Conservation (phyloP, 805 yeast species). For the Helenozyma rhizophorensis region DNA sequence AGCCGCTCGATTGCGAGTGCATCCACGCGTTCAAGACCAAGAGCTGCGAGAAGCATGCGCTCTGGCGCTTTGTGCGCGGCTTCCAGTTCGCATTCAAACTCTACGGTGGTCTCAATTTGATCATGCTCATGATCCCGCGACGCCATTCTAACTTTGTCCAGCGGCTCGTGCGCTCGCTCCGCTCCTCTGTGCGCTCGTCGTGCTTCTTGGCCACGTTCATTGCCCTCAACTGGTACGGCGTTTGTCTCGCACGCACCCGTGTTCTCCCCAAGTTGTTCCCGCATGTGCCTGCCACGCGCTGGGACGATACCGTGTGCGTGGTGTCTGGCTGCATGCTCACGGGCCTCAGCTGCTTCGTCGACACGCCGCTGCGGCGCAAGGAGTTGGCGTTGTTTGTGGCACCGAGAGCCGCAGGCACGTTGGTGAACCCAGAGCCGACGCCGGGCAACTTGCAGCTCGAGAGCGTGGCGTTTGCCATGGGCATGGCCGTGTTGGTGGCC, state of each 20-base stretch:
- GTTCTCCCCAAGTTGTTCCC: slow-evolving; percentile 39
- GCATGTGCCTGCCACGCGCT: slow-evolving; percentile 24
- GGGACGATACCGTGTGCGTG: slow-evolving; percentile 39
- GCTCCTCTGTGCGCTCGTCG: slow-evolving; percentile 36
- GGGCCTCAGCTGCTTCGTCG: slow-evolving; percentile 41
- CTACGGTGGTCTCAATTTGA: slow-evolving; percentile 37
- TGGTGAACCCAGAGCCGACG: slow-evolving; percentile 25
- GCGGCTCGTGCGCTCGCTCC: slow-evolving; percentile 19
- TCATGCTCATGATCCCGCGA: slow-evolving; percentile 23
- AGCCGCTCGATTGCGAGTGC: slow-evolving; percentile 37
- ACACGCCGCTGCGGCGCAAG: slow-evolving; percentile 37
- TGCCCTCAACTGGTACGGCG: slow-evolving; percentile 43
- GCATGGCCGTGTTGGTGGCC: slow-evolving; percentile 35
- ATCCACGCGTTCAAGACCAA: slow-evolving; percentile 37
- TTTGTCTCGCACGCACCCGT: slow-evolving; percentile 40
- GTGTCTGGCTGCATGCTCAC: slow-evolving; percentile 36
- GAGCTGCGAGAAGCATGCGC: slow-evolving; percentile 44
- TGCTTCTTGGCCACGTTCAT: slow-evolving; percentile 41
- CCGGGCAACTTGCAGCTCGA: slow-evolving; percentile 24
- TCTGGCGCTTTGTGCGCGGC: slow-evolving; percentile 42
- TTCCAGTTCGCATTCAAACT: slow-evolving; percentile 36
- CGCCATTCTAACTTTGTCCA: slow-evolving; percentile 10
- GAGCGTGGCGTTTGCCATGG: slow-evolving; percentile 27
- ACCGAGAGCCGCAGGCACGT: slow-evolving; percentile 34
- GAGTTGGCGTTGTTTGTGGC: slow-evolving; percentile 47